These are phyloP conservation scores for Sabuloglossum arenarium DNA, from an alignment of 495 filamentous ascomycete genomes.

Conservation along the genomic window DNA sequence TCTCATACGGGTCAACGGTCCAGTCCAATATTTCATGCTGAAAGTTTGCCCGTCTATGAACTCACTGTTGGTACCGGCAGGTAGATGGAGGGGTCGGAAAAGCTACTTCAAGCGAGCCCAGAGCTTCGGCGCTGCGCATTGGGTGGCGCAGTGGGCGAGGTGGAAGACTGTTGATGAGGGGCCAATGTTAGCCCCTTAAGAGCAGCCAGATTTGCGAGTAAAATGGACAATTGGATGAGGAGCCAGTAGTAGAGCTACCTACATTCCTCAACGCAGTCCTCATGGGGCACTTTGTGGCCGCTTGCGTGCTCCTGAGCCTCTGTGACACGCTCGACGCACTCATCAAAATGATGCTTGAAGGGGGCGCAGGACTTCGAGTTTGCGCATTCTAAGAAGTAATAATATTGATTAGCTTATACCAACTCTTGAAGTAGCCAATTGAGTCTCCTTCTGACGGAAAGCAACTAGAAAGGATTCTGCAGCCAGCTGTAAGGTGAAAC, in stretches of 20 bases:
- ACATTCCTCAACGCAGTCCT: conserved; percentile 99
- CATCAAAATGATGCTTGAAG: conserved; percentile 92
- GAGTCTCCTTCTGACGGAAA: not conserved
- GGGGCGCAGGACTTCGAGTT: conserved; percentile 65
- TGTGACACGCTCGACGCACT: conserved; percentile 88
- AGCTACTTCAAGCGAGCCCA: conserved; percentile 70
- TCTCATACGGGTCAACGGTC: too few relatives aligned
- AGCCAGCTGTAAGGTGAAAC: conserved; percentile 18
- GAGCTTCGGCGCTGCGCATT: conserved; percentile 90
- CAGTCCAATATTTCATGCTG: too few relatives aligned
- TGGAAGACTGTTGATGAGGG: conserved; percentile 63
- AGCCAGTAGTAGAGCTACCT: conserved; percentile 22
- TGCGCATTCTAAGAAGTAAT: conserved; percentile 49
- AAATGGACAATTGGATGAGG: not conserved
- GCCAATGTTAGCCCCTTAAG: not conserved
- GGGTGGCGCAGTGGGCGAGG: conserved; percentile 75
- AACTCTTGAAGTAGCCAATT: too few relatives aligned
- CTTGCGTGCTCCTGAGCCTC: conserved; percentile 40
- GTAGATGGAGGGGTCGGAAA: not conserved
- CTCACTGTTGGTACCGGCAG: too few relatives aligned
- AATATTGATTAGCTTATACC: conserved; percentile 15
- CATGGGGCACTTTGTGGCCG: conserved; percentile 40
- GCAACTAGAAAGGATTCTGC: not conserved
- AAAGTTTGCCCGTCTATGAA: not conserved
- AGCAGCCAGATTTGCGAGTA: not conserved